These are phyloP conservation scores for Penicillium sp. DNA, from an alignment of 2,329 filamentous ascomycete species.

Conservation along the genomic window DNA sequence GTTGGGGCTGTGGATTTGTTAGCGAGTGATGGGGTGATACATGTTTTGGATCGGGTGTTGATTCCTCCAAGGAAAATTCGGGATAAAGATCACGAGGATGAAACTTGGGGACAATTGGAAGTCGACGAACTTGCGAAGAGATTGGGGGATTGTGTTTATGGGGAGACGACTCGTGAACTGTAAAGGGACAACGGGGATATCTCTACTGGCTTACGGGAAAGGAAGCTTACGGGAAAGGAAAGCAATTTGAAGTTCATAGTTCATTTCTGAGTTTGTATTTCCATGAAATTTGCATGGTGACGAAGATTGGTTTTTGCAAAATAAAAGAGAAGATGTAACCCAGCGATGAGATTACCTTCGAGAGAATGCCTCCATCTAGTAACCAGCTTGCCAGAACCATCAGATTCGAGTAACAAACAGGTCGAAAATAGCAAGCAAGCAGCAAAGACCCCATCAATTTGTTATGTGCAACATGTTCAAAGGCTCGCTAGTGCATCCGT, in stretches of 20 bases:
- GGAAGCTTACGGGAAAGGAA: constrained; percentile 1
- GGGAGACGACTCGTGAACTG: constrained; percentile 7
- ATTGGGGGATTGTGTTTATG: constrained; percentile 17
- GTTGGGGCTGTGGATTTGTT: constrained; percentile 69
- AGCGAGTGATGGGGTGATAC: constrained; percentile 77
- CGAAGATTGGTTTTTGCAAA: constrained; percentile 7
- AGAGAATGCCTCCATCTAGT: not conserved
- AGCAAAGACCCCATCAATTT: constrained; percentile 5
- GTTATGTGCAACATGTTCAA: constrained; percentile 12
- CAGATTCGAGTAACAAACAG: not conserved
- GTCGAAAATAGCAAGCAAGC: not conserved
- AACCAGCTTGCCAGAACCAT: not conserved
- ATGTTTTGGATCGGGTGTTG: constrained; percentile 69
- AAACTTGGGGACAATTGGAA: constrained; percentile 12
- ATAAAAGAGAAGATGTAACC: not conserved
- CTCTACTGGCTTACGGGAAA: constrained; percentile 3
- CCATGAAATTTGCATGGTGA: constrained; percentile 8
- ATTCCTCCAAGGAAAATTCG: constrained; percentile 66
- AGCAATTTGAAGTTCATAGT: constrained; percentile 18
- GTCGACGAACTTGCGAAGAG: constrained; percentile 23
- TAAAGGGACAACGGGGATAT: not conserved
- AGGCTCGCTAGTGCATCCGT: constrained; percentile 34
- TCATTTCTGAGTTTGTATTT: constrained; percentile 24
- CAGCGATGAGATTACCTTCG: not conserved
- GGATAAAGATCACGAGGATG: not conserved